Conservation (phyloP, 2,329 filamentous ascomycete species). For the Fusarium chlamydosporum region DNA sequence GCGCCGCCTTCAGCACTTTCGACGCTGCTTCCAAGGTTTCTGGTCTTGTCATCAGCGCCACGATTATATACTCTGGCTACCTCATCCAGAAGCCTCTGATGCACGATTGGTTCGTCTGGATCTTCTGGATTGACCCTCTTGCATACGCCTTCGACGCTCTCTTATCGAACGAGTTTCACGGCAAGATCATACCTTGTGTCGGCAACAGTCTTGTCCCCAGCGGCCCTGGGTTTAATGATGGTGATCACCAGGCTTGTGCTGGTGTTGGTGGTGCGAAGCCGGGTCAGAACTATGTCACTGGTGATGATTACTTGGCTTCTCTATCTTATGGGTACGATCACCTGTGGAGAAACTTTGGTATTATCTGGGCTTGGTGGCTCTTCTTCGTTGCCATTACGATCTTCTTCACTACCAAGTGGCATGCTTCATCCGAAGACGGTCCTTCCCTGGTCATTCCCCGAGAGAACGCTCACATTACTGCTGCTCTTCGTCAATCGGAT, state of each 20-base stretch:
- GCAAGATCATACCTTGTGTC: conserved; percentile 66
- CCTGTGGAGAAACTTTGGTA: conserved; percentile 73
- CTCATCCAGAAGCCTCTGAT: conserved; percentile 73
- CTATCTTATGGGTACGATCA: conserved; percentile 67
- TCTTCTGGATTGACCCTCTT: conserved; percentile 76
- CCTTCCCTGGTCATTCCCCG: conserved; percentile 73
- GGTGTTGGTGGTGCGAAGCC: conserved; percentile 68
- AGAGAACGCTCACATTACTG: conserved; percentile 63
- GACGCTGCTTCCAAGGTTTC: conserved; percentile 72
- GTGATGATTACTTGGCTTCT: conserved; percentile 70
- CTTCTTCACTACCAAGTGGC: conserved; percentile 70
- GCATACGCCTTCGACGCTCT: conserved; percentile 79
- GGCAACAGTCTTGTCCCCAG: conserved; percentile 65
- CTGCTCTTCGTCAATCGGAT: conserved; percentile 56
- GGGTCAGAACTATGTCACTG: conserved; percentile 65
- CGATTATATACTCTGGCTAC: conserved; percentile 75
- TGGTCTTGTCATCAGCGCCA: conserved; percentile 63
- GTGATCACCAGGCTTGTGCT: conserved; percentile 65
- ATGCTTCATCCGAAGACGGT: conserved; percentile 65
- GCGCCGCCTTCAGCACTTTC: conserved; percentile 69
- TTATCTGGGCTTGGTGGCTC: conserved; percentile 74
- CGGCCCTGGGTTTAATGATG: conserved; percentile 63
- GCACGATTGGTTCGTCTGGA: conserved; percentile 74
- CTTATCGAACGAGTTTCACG: conserved; percentile 78
- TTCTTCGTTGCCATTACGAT: conserved; percentile 72